Conservation (phyloP, 768 basidiomycete genomes). For the Boletus fagicola region DNA sequence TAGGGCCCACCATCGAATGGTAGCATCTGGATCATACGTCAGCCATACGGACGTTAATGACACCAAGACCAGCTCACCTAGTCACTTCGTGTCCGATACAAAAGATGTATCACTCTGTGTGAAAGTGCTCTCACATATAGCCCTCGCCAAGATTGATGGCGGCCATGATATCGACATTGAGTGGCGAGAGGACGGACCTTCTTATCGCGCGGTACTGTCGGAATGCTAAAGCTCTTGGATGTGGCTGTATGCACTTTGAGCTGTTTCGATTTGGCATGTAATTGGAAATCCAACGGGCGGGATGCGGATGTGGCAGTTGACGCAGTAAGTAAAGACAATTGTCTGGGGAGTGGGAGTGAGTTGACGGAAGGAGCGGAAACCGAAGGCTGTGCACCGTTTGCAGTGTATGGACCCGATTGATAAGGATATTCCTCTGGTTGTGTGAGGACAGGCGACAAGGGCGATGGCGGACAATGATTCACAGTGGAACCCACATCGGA, state of each 20-base stretch:
- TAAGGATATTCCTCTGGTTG: conserved; percentile 36
- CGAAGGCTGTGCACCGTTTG: conserved; percentile 24
- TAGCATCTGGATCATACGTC: too few relatives aligned
- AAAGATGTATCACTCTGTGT: too few relatives aligned
- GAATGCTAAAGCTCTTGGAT: conserved; percentile 73
- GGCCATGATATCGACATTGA: conserved; percentile 88
- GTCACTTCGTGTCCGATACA: too few relatives aligned
- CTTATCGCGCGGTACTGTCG: conserved; percentile 74
- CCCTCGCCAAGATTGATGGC: conserved; percentile 66
- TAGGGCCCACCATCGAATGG: too few relatives aligned
- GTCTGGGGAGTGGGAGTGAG: conserved; percentile 24
- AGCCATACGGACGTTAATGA: too few relatives aligned
- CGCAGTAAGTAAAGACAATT: conserved; percentile 17
- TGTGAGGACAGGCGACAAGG: conserved; percentile 34
- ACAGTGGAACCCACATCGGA: too few relatives aligned
- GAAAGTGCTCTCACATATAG: too few relatives aligned
- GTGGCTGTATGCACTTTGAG: conserved; percentile 80
- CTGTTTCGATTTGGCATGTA: conserved; percentile 68
- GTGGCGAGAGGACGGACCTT: too few relatives aligned
- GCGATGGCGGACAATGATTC: too few relatives aligned
- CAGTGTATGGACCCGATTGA: conserved; percentile 23
- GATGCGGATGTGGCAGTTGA: conserved; percentile 22
- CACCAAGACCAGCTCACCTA: too few relatives aligned
- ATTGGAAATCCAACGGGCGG: conserved; percentile 30
- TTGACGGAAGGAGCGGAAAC: conserved; percentile 15